Base-by-base conservation (phyloP, 73 alveolate genomes). In the Paramecium caudatum region DNA sequence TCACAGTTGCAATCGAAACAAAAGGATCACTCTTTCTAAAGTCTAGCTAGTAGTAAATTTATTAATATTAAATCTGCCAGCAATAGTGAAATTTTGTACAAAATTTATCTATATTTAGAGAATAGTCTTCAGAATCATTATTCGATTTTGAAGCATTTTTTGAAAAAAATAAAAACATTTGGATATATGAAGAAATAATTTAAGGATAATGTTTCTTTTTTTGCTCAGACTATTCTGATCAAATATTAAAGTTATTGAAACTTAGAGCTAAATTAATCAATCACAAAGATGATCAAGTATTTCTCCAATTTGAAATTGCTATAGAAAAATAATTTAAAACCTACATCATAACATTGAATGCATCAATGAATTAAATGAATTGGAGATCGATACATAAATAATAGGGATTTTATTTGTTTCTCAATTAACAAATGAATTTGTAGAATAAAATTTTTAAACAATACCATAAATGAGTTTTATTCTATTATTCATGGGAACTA, bases 21-120 rank as follows among this genome's bases (percentile, higher is more conserved):
- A 33, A 65, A 33, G 15, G 49, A 36, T 10, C 83, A 65, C 15
- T 30, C 83, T 0, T 33, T 33, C 17, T 25, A 65, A 25, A 65
- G 49, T 33, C 34, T 16, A 34, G 83, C 50, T 32, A 65, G 83
- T 65, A 65, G 83, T 65, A 65, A 30, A 65, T 65, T 65, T 25
- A 33, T 33, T 8, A 33, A 65, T 36, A 16, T 5, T 25, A 65
- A 65, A 65, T 65, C 83, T 12, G 83, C 33, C 27, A 36, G 33
- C 23, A 65, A 65, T 8, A 65, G 50, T 30, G 27, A 65, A 21
- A 65, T 65, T 25, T 32, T 32, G 83, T 65, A 65, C 9, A 65
- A 33, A 25, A 25, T 12, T 32, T 13, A 33, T 7, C 10, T 65
- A 33, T 12, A 32, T 21, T 10, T 65, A 65, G 83, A 32, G 83